Evolutionary conservation across 2,329 filamentous ascomycete genomes (phyloP).

Genomic region (Fusarium decemcellulare): DNA sequence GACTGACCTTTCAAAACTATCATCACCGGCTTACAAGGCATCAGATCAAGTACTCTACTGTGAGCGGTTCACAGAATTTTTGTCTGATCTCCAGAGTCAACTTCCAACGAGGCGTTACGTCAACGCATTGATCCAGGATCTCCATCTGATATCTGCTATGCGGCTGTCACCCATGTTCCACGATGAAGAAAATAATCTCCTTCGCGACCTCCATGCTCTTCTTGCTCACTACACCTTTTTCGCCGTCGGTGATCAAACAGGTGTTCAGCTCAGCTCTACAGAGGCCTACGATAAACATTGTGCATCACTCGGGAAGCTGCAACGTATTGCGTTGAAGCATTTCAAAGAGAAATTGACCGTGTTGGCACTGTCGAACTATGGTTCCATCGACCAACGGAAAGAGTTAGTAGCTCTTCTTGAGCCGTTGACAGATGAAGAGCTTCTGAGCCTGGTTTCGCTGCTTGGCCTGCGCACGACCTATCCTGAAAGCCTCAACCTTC

Average conservation of each 20-base stretch:
- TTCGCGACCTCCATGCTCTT: slow-evolving; percentile 86
- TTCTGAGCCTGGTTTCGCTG: slow-evolving; percentile 76
- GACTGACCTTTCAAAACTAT: not conserved
- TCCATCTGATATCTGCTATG: slow-evolving; percentile 85
- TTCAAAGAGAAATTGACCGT: slow-evolving; percentile 95
- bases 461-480: slow-evolving; percentile 89
- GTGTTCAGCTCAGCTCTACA: slow-evolving; percentile 78
- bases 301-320: slow-evolving; percentile 80
- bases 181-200: slow-evolving; percentile 79
- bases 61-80: slow-evolving; percentile 92
- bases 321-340: slow-evolving; percentile 82
- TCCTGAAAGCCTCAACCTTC: slow-evolving; percentile 77
- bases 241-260: slow-evolving; percentile 91
- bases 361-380: slow-evolving; percentile 92
- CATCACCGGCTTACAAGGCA: slow-evolving; percentile 32
- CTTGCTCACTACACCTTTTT: slow-evolving; percentile 91
- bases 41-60: slow-evolving; percentile 83
- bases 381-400: slow-evolving; percentile 83
- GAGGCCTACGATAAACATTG: slow-evolving; percentile 88
- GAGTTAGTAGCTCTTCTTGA: slow-evolving; percentile 85
- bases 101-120: slow-evolving; percentile 94
- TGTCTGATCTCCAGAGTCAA: slow-evolving; percentile 93
- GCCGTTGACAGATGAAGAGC: slow-evolving; percentile 80
- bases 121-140: slow-evolving; percentile 87
- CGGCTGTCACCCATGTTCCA: slow-evolving; percentile 84